Evolutionary conservation across 495 filamentous ascomycete species (phyloP), one percentile per base, ranked within the genome.

Genomic region (Podospora tetraspora): DNA sequence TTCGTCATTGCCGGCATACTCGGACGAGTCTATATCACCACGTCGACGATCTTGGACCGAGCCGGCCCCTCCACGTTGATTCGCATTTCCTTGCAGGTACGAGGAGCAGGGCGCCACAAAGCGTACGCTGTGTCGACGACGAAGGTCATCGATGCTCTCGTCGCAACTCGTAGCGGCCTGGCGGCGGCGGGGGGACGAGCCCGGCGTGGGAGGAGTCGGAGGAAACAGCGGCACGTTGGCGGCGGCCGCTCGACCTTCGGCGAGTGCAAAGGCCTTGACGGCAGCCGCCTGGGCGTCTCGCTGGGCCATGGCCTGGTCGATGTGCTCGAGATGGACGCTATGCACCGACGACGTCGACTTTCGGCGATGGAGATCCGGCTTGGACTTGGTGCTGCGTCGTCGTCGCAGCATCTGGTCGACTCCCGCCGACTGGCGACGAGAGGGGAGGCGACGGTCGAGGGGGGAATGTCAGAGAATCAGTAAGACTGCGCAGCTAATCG

Each of bases 231-330:
- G 68, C 68, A 82, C 73, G 56, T 84, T 82, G 63, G 79, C 71
- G 61, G 74, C 71, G 61, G 74, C 82, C n/a, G 70, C 73, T 11
- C 83, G 79, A 68, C 82, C 83, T 57, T 78, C 84, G 37, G 87
- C 87, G 68, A 85, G 83, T 16, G 79, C 75, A 79, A 87, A 92
- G 57, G 91, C 91, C 69, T 83, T 78, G 25, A 81, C 82, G n/a
- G 91, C 91, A 61, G 91, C 91, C 56, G 84, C 84, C 11, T 88
- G 83, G 30, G 91, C 91, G 74, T 91, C 85, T 34, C 82, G 78
- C 61, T 85, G 83, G 12, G 86, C 85, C n/a, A 82, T 71, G 22
- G 84, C 81, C 9, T 87, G 81, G 59, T 87, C 81, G 58, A 87
- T 80, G 37, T 82, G 72, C 37, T 86, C 82, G 19, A 79, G 71